Base-by-base conservation (phyloP, 2,329 filamentous ascomycete species). In the Hysterium pulicare region DNA sequence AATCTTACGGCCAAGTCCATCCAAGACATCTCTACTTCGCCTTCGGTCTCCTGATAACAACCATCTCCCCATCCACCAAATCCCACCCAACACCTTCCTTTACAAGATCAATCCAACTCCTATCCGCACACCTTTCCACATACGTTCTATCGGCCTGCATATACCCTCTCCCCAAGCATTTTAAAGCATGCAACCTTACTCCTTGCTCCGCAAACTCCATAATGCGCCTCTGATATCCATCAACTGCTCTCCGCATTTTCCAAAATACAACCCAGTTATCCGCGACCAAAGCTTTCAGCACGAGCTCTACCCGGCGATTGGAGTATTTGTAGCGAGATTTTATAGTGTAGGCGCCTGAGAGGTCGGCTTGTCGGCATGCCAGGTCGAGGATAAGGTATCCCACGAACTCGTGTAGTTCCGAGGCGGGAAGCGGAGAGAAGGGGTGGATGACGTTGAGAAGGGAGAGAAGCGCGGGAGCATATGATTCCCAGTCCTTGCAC, bases 201-300 rank as follows among this genome's bases (percentile, higher is more conserved):
- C 78, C 75, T 19, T 82, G 78, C 53, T 88, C 86, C 7, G 87
- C 86, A 73, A 83, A 91, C 58, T 89, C 86, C 75, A 97, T 83
- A 44, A 98, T 70, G 42, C 82, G 81, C 28, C 84, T 79, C 63
- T 86, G 79, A 66, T 95, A 86, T 7, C 87, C 87, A 69, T 96
- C 89, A 22, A 93, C 87, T 42, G 74, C 77, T 49, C 75, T 75
- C 68, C 82, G 83, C 35, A 86, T 71, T 49, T 80, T 77, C 73
- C 85, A 86, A 62, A 95, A 96, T 10, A 78, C 64, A 24, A 89
- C 76, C 73, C 88, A 97, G 61, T 97, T 87, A 57, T 93, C 89
- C 50, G 84, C 83, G 9, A 85, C 81, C 38, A 98, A 64, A 5
- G 88, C 82, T 15, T 71, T 70, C 13, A 98, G 71, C 20, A 87